Base-by-base conservation (phyloP, 768 basidiomycete genomes). In the Hirschioporus abietinus region DNA sequence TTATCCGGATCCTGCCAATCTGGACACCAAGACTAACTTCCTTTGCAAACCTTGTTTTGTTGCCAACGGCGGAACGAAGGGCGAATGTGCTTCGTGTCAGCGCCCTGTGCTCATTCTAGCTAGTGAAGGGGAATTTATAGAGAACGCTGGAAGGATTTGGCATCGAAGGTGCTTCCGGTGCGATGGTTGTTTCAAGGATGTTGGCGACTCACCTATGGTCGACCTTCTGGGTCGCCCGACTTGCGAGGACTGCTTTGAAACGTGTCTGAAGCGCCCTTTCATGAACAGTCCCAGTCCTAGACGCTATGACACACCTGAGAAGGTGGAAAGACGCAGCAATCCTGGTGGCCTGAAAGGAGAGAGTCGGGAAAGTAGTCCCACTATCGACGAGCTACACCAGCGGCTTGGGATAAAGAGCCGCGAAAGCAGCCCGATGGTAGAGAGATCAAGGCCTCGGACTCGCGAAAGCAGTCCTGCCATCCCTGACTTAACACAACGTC, bases 121-220 rank as follows among this genome's bases (percentile, higher is more conserved):
- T 73, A 82, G 84, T 2, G 92, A 94, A 76, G 93, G 93, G 1
- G 86, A 85, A 4, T 93, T 89, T 69, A 81, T 95, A 58, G 88
- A 93, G 73, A 86, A 85, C 6, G 83, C 84, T 6, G 86, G 85
- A 58, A 83, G 83, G 59, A 84, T 87, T 69, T 95, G 93, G 92
- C 93, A 95, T 72, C 91, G 89, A 75, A 82, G 79, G 60, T 95
- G 93, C 74, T 95, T 93, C 77, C 81, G 80, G 68, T 95, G 93
- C 72, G 80, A 83, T 18, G 87, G 85, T 6, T 95, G 93, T 73
- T 82, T 78, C 74, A 90, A 86, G 77, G 84, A 88, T 68, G 88
- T 94, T 35, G 88, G 91, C 8, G 83, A 89, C 69, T 78, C 78
- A 1, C 93, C 93, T 0, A 87, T 92, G 86, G 89, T 94, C 35